A percentile compares a stretch with the other conserved stretches of the same genome.
Evolutionary conservation across 163 green algal species (phyloP).

Genomic region (Scenedesmus sp.): DNA sequence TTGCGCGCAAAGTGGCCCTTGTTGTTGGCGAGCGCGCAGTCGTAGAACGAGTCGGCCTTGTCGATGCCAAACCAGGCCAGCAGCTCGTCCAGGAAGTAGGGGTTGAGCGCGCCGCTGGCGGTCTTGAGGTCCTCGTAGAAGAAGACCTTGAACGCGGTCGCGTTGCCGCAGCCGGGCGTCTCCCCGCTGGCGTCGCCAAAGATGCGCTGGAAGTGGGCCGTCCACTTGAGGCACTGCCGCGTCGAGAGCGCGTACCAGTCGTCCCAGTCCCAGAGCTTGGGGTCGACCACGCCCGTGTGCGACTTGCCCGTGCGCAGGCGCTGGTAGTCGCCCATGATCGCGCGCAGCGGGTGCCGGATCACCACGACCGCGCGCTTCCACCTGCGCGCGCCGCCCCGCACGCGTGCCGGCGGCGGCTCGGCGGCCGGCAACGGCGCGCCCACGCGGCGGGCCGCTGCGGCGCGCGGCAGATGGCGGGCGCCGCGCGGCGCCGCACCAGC

Average conservation of each 20-base stretch:
- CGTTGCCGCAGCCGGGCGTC: constrained; percentile 15
- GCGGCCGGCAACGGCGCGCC: no score
- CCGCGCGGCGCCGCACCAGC: no score
- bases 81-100: constrained; percentile 32
- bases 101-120: constrained; percentile 1
- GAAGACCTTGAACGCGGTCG: constrained; percentile 34
- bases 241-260: constrained; percentile 34
- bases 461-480: no score
- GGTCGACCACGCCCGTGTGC: constrained; percentile 28
- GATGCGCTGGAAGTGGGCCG: constrained; percentile 14
- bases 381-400: no score
- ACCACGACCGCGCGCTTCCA: constrained; percentile 34
- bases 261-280: constrained; percentile 11
- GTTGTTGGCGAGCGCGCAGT: constrained; percentile 32
- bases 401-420: no score
- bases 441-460: no score
- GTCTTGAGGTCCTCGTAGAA: constrained; percentile 36
- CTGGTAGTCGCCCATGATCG: constrained; percentile 35
- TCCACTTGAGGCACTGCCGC: constrained; percentile 28
- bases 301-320: constrained; percentile 15
- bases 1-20: constrained; percentile 30
- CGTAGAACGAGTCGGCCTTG: constrained; percentile 30
- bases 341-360: constrained; percentile 24
- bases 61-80: constrained; percentile 21
- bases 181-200: constrained; percentile 17